Conservation (phyloP, 371 early-diverging fungal genomes). For the Conidiobolus incongruus region DNA sequence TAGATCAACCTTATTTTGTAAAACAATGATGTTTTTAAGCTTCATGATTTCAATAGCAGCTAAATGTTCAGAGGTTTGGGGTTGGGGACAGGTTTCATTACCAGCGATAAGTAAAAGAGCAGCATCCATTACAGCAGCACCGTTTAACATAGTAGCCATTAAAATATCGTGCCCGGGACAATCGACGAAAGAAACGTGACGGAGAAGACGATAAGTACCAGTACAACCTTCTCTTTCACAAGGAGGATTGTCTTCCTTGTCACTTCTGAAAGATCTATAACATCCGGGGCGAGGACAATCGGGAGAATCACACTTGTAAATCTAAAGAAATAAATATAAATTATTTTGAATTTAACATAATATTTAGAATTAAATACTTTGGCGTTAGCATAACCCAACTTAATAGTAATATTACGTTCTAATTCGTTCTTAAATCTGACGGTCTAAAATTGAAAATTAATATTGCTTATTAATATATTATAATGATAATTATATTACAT, state of each 20-base stretch:
- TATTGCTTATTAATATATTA: background rate
- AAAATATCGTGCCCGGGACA: slow-evolving; percentile 99
- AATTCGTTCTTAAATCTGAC: slow-evolving; percentile 98
- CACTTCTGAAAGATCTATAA: slow-evolving; percentile 71
- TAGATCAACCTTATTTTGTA: slow-evolving; percentile 99
- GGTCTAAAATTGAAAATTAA: slow-evolving; percentile 27
- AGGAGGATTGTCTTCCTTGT: slow-evolving; percentile 67
- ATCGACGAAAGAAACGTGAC: slow-evolving; percentile 99
- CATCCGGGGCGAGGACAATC: slow-evolving; percentile 93
- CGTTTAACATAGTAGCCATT: slow-evolving; percentile 99
- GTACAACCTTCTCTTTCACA: slow-evolving; percentile 85
- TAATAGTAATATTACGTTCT: slow-evolving; percentile 99
- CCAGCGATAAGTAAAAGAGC: slow-evolving; percentile 98
- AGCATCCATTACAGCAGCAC: slow-evolving; percentile 99
- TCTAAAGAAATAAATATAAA: slow-evolving; percentile 12
- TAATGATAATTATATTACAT: slow-evolving; percentile 18
- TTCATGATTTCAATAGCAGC: slow-evolving; percentile 99
- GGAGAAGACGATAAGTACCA: slow-evolving; percentile 26
- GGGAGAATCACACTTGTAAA: slow-evolving; percentile 85
- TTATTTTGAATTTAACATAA: background rate
- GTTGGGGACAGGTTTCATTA: slow-evolving; percentile 99
- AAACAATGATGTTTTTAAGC: slow-evolving; percentile 92
- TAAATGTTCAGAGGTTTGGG: slow-evolving; percentile 99
- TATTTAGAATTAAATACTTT: slow-evolving; percentile 39
- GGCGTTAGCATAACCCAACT: slow-evolving; percentile 99